Percentiles rank a stretch among this genome's conserved stretches.
Evolutionary conservation across 208 protist species (phyloP).

Genomic region (Leishmania amazonensis): DNA sequence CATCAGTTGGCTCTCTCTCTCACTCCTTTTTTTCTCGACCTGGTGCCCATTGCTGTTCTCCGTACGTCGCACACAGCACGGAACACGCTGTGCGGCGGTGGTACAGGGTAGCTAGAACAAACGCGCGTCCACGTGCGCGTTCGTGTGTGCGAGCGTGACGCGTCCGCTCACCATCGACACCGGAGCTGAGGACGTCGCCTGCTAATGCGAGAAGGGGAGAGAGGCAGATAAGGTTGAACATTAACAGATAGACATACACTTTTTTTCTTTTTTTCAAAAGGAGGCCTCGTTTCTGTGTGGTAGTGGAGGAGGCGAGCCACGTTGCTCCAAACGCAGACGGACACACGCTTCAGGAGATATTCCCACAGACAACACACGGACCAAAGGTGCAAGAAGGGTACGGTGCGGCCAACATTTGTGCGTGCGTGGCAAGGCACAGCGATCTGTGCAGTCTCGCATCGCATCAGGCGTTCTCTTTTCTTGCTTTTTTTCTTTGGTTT

Average conservation of each 20-base stretch:
- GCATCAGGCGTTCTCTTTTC: neutral
- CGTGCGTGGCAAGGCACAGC: neutral
- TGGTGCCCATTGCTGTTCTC: neutral
- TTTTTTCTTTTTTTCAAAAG: neutral
- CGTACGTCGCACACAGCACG: neutral
- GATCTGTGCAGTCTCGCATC: neutral
- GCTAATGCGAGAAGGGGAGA: neutral
- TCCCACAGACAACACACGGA: neutral
- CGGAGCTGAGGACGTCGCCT: neutral
- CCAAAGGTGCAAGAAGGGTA: neutral
- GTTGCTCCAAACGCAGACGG: neutral
- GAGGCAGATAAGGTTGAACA: neutral
- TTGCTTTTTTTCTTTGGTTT: neutral
- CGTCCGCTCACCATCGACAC: neutral
- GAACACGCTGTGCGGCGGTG: neutral
- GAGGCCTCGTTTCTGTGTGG: neutral
- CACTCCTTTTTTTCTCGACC: neutral
- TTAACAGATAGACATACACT: neutral
- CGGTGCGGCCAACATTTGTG: neutral
- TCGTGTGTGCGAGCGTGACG: neutral
- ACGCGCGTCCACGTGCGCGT: neutral
- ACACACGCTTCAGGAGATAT: neutral
- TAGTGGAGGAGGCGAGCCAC: neutral
- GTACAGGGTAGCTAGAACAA: neutral
- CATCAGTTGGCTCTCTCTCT: neutral